These are phyloP conservation scores for Cercospora sojina DNA, from an alignment of 2,329 filamentous ascomycete genomes.

Conservation along the genomic window DNA sequence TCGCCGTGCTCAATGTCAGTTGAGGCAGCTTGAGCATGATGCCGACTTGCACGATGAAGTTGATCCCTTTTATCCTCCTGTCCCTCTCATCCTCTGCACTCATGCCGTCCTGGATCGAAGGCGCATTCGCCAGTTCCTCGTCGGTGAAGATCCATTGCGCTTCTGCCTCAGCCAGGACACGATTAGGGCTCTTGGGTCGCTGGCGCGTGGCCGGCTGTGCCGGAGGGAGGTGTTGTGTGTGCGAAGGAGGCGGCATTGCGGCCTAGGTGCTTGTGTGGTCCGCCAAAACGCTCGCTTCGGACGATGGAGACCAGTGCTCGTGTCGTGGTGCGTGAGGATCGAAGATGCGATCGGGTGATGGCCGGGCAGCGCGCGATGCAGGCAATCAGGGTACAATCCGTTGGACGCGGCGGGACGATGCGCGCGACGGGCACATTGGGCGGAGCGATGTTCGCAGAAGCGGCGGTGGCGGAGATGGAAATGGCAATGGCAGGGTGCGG, in stretches of 20 bases:
- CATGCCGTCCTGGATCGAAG: constrained; percentile 82
- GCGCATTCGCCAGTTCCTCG: constrained; percentile 77
- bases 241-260: constrained; percentile 24
- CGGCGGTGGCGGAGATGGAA: background rate
- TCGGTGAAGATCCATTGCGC: constrained; percentile 87
- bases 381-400: background rate
- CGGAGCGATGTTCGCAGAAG: background rate
- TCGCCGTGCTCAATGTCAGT: constrained; percentile 85
- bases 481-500: background rate
- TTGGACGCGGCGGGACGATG: background rate
- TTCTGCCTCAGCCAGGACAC: constrained; percentile 56
- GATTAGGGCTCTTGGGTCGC: constrained; percentile 40
- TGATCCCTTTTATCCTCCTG: constrained; percentile 84
- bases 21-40: constrained; percentile 90
- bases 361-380: background rate
- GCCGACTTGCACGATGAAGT: constrained; percentile 93
- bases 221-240: constrained; percentile 34
- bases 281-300: constrained; percentile 3
- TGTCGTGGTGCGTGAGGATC: background rate
- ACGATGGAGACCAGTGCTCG: background rate
- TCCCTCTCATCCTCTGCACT: constrained; percentile 72
- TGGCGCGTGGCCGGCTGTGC: constrained; percentile 44
- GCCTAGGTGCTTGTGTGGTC: background rate
- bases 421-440: background rate
- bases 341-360: constrained; percentile 8